Conservation (phyloP, 805 yeast species). For the Saturnispora ahearnii region DNA sequence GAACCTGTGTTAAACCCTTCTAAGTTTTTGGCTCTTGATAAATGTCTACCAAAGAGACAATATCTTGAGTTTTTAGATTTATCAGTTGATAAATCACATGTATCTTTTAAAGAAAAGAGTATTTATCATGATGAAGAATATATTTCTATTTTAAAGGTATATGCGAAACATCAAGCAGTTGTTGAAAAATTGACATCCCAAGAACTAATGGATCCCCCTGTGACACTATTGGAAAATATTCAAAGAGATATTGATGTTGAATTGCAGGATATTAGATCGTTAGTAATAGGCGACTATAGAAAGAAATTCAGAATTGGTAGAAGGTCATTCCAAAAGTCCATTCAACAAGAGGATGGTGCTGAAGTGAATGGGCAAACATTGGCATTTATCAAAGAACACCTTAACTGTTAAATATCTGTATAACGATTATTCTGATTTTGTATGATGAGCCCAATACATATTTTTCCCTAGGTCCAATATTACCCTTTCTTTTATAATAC, state of each 20-base stretch:
- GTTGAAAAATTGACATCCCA: slow-evolving; percentile 7
- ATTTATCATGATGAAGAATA: slow-evolving; percentile 2
- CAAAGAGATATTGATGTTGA: background rate
- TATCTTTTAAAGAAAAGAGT: background rate
- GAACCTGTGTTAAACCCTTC: slow-evolving; percentile 3
- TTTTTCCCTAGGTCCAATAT: background rate
- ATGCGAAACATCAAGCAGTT: slow-evolving; percentile 59
- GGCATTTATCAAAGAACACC: background rate
- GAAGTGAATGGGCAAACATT: background rate
- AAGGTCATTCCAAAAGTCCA: background rate
- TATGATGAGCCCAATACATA: background rate
- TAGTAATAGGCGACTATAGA: background rate
- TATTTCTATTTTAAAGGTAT: slow-evolving; percentile 41
- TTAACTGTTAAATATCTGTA: background rate
- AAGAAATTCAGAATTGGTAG: background rate
- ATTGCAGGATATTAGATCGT: background rate
- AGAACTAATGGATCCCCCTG: slow-evolving; percentile 1
- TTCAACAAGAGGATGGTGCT: background rate
- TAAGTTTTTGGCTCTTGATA: slow-evolving; percentile 71
- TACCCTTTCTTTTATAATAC: background rate
- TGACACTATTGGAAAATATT: background rate
- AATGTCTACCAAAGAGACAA: slow-evolving; percentile 59
- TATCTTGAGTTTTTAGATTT: slow-evolving; percentile 48
- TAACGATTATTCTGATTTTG: background rate
- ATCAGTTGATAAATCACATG: slow-evolving; percentile 1